Evolutionary conservation across 2,329 filamentous ascomycete species (phyloP), one percentile per base, ranked within the genome.

Genomic region (Iodosphaeria phyllophila): DNA sequence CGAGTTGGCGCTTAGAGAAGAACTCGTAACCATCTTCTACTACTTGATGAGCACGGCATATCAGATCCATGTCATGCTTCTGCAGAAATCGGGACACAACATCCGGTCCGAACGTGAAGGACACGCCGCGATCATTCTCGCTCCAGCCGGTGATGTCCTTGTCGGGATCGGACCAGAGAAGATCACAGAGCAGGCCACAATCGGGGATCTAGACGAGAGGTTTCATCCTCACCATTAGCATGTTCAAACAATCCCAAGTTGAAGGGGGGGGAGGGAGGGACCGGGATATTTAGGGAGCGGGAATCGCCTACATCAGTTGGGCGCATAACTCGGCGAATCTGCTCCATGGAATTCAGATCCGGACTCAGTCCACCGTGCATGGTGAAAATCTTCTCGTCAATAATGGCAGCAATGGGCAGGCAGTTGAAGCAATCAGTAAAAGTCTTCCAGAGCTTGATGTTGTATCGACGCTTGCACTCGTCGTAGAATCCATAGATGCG

Each of bases 351-450:
- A 66, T 95, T 93, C 37, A 98, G 64, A 50, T 93, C 89, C 22
- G 89, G 89, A 53, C 83, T 93, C 44, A 98, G 60, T 46, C 89
- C 89, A 48, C 89, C 89, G 57, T 98, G 89, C 86, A 98, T 93
- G 47, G 84, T 93, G 63, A 98, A 95, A 49, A 98, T 98, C 75
- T 95, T 98, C 64, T 93, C 89, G 47, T 92, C 86, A 42, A 98
- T 93, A 56, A 98, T 98, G 39, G 89, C 86, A 30, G 86, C 89
- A 51, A 98, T 95, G 23, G 86, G 86, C 46, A 95, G 58, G 58
- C 83, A 93, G 65, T 98, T 98, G 71, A 98, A 98, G 66, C 84
- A 93, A 52, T 98, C 86, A 35, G 84, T 93, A 51, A 98, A 95
- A 2, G 86, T 95, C 69, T 98, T 98, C 86, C 86, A 95, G 32